Evolutionary conservation across 1,284 basidiomycete species (phyloP).

Genomic region (Leccinum insolens): DNA sequence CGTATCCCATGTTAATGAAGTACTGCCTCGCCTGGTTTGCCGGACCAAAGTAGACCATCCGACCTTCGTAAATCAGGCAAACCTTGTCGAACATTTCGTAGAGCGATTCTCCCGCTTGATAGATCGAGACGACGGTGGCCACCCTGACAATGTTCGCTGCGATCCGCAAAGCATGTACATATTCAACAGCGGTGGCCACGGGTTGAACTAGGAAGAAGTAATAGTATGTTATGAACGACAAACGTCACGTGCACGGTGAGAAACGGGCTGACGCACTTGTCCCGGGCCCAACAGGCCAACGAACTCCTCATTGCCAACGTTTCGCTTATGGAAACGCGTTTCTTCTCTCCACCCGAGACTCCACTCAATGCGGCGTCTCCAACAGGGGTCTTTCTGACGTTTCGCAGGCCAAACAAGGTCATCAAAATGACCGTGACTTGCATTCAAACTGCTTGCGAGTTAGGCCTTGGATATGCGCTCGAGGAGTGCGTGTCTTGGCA

Average conservation of each 20-base stretch:
- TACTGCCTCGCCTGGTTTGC: conserved; percentile 62
- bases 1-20: conserved; percentile 72
- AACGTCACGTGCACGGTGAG: not conserved
- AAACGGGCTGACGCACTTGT: conserved; percentile 44
- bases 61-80: conserved; percentile 69
- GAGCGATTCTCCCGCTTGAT: conserved; percentile 65
- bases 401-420: conserved; percentile 75
- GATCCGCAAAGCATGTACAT: conserved; percentile 60
- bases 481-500: conserved; percentile 62
- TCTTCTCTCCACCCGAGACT: conserved; percentile 81
- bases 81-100: conserved; percentile 71
- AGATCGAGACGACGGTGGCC: conserved; percentile 67
- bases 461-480: conserved; percentile 43
- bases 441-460: conserved; percentile 48
- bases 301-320: conserved; percentile 46
- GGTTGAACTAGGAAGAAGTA: too few relatives aligned
- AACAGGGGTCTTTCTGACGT: conserved; percentile 60
- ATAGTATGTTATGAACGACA: not conserved
- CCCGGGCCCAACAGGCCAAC: conserved; percentile 46
- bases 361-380: conserved; percentile 79
- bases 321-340: conserved; percentile 68
- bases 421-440: conserved; percentile 56
- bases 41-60: conserved; percentile 74
- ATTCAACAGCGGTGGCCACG: conserved; percentile 48
- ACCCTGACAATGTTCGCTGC: conserved; percentile 57